A percentile compares a stretch with the other conserved stretches of the same genome.
phyloP scores from a whole-genome alignment of 2,329 filamentous ascomycete species.

The Monilinia fructicola region DNA sequence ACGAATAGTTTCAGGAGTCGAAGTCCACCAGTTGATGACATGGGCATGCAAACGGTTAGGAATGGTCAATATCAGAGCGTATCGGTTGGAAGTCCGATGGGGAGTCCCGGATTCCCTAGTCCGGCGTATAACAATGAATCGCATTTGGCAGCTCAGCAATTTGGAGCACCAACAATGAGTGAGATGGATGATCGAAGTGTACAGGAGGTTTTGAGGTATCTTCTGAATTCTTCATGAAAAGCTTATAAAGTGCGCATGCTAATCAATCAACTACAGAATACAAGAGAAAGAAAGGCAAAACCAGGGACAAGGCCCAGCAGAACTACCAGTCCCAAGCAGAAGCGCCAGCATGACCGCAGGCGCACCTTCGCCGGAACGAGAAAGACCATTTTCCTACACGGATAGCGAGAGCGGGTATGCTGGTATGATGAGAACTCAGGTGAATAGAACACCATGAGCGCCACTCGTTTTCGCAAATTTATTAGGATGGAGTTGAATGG shows the following conservation, averaged over 20 bases:
- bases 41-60: slow-evolving; percentile 20
- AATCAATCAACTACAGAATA: not conserved
- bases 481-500: not conserved
- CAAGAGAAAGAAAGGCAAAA: slow-evolving; percentile 19
- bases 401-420: slow-evolving; percentile 24
- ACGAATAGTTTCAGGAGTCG: slow-evolving; percentile 22
- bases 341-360: slow-evolving; percentile 16
- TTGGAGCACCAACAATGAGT: not conserved
- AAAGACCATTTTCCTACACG: slow-evolving; percentile 20
- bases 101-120: slow-evolving; percentile 20
- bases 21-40: slow-evolving; percentile 19
- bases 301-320: slow-evolving; percentile 13
- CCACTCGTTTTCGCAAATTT: not conserved
- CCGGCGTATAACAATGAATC: slow-evolving; percentile 9
- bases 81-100: slow-evolving; percentile 13
- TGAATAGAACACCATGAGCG: not conserved
- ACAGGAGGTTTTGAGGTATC: slow-evolving; percentile 18
- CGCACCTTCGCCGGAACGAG: slow-evolving; percentile 11
- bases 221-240: not conserved
- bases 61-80: slow-evolving; percentile 24
- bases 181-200: slow-evolving; percentile 22
- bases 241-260: not conserved
- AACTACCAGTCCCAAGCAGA: slow-evolving; percentile 19
- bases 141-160: not conserved
- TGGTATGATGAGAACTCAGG: slow-evolving; percentile 12